These are phyloP conservation scores for Smittium culicis DNA, from an alignment of 371 early-diverging fungal genomes.

Conservation along the genomic window DNA sequence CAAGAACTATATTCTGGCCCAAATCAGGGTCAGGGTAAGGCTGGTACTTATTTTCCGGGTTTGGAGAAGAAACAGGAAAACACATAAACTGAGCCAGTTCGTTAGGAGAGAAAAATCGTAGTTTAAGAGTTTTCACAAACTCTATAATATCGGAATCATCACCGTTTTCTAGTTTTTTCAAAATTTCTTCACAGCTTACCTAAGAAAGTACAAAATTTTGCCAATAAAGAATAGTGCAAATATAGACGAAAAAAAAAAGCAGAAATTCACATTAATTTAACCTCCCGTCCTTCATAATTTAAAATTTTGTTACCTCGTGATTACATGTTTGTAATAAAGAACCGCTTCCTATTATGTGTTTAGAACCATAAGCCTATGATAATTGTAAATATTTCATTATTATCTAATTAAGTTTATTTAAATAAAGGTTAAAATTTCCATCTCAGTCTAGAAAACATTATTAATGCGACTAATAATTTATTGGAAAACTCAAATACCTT, in stretches of 20 bases:
- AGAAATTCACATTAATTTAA: no score
- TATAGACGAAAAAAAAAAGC: no score
- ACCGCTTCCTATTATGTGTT: constrained; percentile 48
- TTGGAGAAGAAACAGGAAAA: background rate
- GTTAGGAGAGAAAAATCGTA: constrained; percentile 7
- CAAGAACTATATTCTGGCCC: background rate
- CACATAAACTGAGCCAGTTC: constrained; percentile 7
- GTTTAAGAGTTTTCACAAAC: background rate
- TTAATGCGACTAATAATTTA: no score
- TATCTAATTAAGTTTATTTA: no score
- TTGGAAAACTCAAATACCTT: no score
- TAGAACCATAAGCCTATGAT: constrained; percentile 48
- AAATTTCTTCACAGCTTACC: background rate
- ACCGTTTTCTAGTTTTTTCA: background rate
- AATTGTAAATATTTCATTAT: no score
- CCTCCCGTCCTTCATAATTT: no score
- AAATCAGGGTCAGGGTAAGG: background rate
- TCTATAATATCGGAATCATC: background rate
- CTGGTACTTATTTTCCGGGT: background rate
- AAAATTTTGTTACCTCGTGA: constrained; percentile 24
- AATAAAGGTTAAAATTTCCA: no score
- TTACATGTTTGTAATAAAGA: constrained; percentile 43
- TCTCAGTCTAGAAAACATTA: no score
- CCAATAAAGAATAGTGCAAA: no score
- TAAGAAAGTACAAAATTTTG: no score